Conservation (phyloP, 164 flowering plant species). For the Macadamia tetraphylla region DNA sequence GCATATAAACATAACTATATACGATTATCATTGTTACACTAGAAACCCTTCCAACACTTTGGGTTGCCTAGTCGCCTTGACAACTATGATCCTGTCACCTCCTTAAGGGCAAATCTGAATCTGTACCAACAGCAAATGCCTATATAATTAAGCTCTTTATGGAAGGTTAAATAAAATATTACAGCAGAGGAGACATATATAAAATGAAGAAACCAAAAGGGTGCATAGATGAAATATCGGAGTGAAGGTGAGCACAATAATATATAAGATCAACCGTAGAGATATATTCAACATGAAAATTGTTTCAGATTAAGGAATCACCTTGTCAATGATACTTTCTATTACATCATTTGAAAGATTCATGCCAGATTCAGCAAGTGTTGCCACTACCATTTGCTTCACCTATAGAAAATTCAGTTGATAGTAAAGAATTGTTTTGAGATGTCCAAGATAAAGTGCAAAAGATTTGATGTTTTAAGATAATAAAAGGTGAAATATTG, state of each 20-base stretch:
- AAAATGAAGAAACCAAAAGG: too few relatives aligned
- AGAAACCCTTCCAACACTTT: too few relatives aligned
- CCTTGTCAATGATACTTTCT: constrained; percentile 96
- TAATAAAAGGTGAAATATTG: too few relatives aligned
- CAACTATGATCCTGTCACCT: too few relatives aligned
- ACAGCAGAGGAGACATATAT: too few relatives aligned
- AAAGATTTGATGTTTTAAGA: neutral
- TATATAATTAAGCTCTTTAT: too few relatives aligned
- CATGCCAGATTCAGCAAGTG: constrained; percentile 99
- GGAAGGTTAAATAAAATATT: too few relatives aligned
- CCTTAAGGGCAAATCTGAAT: too few relatives aligned
- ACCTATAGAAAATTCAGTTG: constrained; percentile 38
- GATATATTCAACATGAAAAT: neutral
- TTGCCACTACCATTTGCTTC: constrained; percentile 98
- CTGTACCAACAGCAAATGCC: too few relatives aligned
- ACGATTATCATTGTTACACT: too few relatives aligned
- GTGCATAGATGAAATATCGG: neutral
- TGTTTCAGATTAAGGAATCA: constrained; percentile 14
- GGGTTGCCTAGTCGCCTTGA: too few relatives aligned
- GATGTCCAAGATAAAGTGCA: neutral
- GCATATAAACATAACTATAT: too few relatives aligned
- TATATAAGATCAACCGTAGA: neutral
- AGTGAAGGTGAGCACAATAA: neutral
- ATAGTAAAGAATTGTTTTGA: neutral
- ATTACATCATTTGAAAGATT: constrained; percentile 94